Evolutionary conservation across 768 basidiomycete species (phyloP), one percentile per base, ranked within the genome.

Genomic region (Amyloporia xantha): DNA sequence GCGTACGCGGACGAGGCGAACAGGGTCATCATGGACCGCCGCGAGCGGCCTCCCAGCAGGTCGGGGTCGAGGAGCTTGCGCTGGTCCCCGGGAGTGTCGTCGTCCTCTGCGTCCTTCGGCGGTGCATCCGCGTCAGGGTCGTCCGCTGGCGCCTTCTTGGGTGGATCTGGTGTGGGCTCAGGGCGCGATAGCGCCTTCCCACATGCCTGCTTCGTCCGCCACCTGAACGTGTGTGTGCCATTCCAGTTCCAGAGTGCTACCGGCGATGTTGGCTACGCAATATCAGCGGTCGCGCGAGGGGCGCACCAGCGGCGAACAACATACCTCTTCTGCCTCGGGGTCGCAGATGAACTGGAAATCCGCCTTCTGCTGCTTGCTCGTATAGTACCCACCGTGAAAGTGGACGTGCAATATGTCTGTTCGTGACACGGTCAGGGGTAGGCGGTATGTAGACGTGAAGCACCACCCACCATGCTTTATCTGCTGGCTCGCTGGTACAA

Each of bases 161-260:
- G 51, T 21, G 30, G 43, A 20, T 53, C 50, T 17, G 52, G 50
- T 15, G 15, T 23, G 2, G 48, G 40, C 15, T 28, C 44, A 9
- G 52, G 19, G 1, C 41, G 21, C 2, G 36, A 21, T 13, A 50
- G 43, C 20, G 35, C 39, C 41, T 42, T 51, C 20, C 55, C 52
- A 37, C 62, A 64, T 10, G 63, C 66, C 27, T 62, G 56, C 50
- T 62, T 60, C 17, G 60, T 59, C 27, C 44, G 49, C 63, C 61
- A 64, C 28, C 49, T 42, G 57, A 65, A 61, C 2, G 56, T 49
- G 44, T 65, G 61, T 1, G 57, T 62, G n/a, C 62, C 61, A 43
- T 59, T 57, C 62, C 57, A 62, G 11, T 48, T 30, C 50, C 54
- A 58, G 1, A 48, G 44, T 23, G 44, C 46, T 9, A 38, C 48